A percentile compares a stretch with the other conserved stretches of the same genome.
These are phyloP conservation scores for Neofusicoccum sp. DNA, from an alignment of 2,329 filamentous ascomycete genomes.

Conservation along the genomic window DNA sequence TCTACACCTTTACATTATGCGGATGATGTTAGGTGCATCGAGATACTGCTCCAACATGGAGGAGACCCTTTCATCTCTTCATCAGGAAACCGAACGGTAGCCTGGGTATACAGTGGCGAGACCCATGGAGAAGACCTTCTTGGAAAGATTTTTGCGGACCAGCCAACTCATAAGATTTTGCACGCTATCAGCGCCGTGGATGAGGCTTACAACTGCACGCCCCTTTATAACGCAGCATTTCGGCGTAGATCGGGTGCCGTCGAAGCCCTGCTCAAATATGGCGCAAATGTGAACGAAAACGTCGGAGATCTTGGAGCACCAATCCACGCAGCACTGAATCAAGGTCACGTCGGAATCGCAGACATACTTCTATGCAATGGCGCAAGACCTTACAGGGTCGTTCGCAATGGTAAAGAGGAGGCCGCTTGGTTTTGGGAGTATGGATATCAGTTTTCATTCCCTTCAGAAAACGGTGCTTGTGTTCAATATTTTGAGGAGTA, in stretches of 20 bases:
- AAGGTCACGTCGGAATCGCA: not conserved
- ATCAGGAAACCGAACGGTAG: not conserved
- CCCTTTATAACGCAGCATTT: not conserved
- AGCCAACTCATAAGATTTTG: not conserved
- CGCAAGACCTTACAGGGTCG: not conserved
- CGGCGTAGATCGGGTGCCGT: not conserved
- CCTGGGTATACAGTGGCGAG: not conserved
- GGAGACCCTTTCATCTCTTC: not conserved
- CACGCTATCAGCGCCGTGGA: not conserved
- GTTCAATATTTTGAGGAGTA: no score
- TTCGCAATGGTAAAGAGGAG: not conserved
- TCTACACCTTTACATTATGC: not conserved
- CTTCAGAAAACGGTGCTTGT: not conserved
- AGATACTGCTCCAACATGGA: not conserved
- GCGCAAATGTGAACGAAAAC: not conserved
- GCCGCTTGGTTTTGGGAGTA: not conserved
- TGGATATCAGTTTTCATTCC: not conserved
- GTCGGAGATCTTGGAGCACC: not conserved
- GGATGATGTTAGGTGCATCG: not conserved
- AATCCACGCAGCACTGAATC: not conserved
- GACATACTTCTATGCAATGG: not conserved
- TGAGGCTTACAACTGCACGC: fast-evolving
- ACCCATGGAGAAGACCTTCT: not conserved
- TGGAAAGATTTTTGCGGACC: not conserved
- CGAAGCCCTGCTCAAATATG: not conserved